phyloP scores from a whole-genome alignment of 331 rosid genomes.

The Quercus lobata region DNA sequence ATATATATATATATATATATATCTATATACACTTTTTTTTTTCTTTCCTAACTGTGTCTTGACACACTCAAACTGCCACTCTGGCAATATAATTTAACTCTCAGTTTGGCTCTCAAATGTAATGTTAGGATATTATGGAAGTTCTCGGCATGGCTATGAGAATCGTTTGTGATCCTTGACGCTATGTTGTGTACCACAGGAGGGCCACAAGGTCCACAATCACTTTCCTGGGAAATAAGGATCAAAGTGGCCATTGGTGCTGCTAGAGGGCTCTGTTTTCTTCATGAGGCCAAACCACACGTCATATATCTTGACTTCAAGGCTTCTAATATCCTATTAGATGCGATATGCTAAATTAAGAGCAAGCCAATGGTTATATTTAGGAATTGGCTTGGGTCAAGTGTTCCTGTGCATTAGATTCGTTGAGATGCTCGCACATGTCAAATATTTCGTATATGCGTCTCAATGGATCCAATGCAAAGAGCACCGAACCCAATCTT shows the following conservation, averaged over 20 bases:
- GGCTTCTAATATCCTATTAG: constrained; percentile 90
- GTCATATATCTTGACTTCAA: constrained; percentile 97
- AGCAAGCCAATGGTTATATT: not conserved
- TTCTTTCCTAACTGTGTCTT: not conserved
- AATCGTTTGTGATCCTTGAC: constrained; percentile 1
- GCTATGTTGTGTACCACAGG: constrained; percentile 40
- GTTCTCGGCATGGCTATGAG: not conserved
- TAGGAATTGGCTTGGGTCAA: too few relatives aligned
- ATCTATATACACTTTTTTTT: too few relatives aligned
- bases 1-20: too few relatives aligned
- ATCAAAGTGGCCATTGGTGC: constrained; percentile 97
- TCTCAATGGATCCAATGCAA: too few relatives aligned
- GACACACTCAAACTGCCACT: too few relatives aligned
- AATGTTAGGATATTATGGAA: not conserved
- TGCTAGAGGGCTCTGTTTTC: constrained; percentile 92
- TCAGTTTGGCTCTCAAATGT: not conserved
- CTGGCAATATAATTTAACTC: not conserved
- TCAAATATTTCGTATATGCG: too few relatives aligned
- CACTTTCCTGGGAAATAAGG: constrained; percentile 89
- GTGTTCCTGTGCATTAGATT: too few relatives aligned
- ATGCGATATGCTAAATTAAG: constrained; percentile 49
- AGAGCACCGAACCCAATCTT: too few relatives aligned
- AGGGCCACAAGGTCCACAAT: constrained; percentile 58
- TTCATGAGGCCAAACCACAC: constrained; percentile 86
- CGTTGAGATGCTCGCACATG: too few relatives aligned